Base-by-base conservation (phyloP, 768 basidiomycete genomes). In the Tulasnella sp. region DNA sequence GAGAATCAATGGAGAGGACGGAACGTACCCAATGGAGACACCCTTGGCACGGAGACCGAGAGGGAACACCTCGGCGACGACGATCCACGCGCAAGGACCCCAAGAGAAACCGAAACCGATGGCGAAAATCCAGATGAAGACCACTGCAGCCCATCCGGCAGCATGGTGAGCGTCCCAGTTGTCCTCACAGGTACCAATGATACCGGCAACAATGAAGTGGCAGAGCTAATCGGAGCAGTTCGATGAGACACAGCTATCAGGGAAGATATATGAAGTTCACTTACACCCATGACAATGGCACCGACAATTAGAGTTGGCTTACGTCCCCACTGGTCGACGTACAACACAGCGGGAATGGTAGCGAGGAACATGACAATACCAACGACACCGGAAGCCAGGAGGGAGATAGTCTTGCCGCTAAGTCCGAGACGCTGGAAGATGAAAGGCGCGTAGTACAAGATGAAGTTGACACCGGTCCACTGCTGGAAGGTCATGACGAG, bases 401-500 rank as follows among this genome's bases (percentile, higher is more conserved):
- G 61, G 9, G 61, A 67, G 61, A 67, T 74, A 9, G 73, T 44
- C 44, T 74, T 74, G 39, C 73, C 73, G 15, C 57, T 74, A 42
- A 93, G 84, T 70, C 91, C 89, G 48, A 94, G 87, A 20, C 82
- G 80, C 61, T 85, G 70, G 86, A 93, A 94, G 79, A 94, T 93
- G 55, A 84, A 83, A 18, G 82, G 73, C 5, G 67, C 57, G 20
- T 40, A 44, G 39, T 79, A 32, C 37, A 40, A 67, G 42, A 78
- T 46, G 7, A 89, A 91, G 80, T 92, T 92, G 81, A 92, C 87
- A 79, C 92, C 93, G 40, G 91, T 92, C 91, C 92, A 93, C 84
- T 93, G 92, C 82, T 93, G 92, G 86, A 92, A 93, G 85, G 90
- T 91, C 92, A 91, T 94, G 57, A 86, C 89, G 87, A 90, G 82